Evolutionary conservation across 2,329 filamentous ascomycete species (phyloP).

Genomic region (Drechmeria coniospora): DNA sequence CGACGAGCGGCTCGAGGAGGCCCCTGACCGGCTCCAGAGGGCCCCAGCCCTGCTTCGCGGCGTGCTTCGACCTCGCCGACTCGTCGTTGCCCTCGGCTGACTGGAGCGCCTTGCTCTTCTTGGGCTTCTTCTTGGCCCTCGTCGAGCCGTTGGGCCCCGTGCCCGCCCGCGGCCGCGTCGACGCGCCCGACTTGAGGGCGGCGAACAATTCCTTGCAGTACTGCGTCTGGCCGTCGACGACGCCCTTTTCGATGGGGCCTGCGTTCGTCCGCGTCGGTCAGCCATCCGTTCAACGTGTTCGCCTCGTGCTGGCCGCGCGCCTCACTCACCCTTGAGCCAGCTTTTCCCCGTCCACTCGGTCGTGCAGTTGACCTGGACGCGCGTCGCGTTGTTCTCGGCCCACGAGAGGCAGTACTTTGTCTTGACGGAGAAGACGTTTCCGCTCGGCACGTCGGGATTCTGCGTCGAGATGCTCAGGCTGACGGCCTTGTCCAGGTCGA

Average conservation of each 20-base stretch:
- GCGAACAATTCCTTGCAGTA: conserved; percentile 72
- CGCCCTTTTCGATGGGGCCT: conserved; percentile 94
- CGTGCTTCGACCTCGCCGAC: conserved; percentile 24
- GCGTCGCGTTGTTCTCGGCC: conserved; percentile 74
- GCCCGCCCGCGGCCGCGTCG: conserved; percentile 40
- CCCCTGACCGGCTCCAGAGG: conserved; percentile 62
- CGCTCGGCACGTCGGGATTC: conserved; percentile 88
- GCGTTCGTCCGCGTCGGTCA: no score
- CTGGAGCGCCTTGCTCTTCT: conserved; percentile 32
- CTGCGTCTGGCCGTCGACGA: conserved; percentile 71
- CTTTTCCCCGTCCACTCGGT: conserved; percentile 97
- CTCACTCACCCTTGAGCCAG: conserved; percentile 76
- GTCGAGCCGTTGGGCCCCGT: conserved; percentile 27
- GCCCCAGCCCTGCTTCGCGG: conserved; percentile 50
- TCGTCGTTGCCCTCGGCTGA: conserved; percentile 27
- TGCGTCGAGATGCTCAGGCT: conserved; percentile 71
- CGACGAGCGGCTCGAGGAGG: conserved; percentile 52
- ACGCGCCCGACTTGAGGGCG: conserved; percentile 57
- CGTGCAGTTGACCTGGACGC: conserved; percentile 73
- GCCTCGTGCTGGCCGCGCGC: neutral
- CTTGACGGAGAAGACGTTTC: conserved; percentile 81
- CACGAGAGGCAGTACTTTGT: conserved; percentile 91
- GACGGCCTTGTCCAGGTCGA: conserved; percentile 78
- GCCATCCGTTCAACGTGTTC: no score
- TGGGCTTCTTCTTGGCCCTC: conserved; percentile 49